Evolutionary conservation across 768 basidiomycete genomes (phyloP).

Genomic region (Hygrophorus pudorinus): DNA sequence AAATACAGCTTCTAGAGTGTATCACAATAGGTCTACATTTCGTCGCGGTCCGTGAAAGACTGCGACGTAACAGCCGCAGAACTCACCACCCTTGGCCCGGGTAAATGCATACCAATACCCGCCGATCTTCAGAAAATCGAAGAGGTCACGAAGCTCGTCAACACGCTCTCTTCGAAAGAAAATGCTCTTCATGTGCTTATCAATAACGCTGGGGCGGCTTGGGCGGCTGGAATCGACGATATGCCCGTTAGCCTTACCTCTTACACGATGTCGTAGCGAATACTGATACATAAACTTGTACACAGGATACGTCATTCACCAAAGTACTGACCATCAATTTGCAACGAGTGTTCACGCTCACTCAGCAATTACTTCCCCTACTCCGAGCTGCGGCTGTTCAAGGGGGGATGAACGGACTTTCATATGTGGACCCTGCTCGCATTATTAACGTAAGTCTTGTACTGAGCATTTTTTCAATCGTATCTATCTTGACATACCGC

Average conservation of each 20-base stretch:
- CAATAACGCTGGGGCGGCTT: conserved; percentile 57
- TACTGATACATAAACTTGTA: no score
- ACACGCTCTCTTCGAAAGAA: conserved; percentile 42
- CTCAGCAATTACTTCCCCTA: conserved; percentile 50
- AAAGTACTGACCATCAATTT: conserved; percentile 56
- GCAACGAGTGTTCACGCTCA: conserved; percentile 54
- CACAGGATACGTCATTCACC: conserved; percentile 47
- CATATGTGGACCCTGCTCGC: conserved; percentile 37
- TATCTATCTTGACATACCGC: background rate
- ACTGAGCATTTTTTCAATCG: background rate
- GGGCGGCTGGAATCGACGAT: conserved; percentile 37
- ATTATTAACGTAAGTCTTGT: conserved; percentile 44
- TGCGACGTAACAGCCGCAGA: conserved; percentile 42
- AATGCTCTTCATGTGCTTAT: conserved; percentile 45
- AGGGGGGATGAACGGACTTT: conserved; percentile 22
- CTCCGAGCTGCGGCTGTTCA: conserved; percentile 35
- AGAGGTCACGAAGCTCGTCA: conserved; percentile 43
- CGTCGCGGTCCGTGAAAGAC: conserved; percentile 43
- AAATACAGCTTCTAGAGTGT: background rate
- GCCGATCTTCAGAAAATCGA: conserved; percentile 44
- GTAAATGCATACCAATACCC: conserved; percentile 42
- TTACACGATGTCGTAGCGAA: conserved; percentile 1
- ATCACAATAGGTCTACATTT: conserved; percentile 49
- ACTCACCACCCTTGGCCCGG: conserved; percentile 42
- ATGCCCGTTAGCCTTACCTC: conserved; percentile 27